phyloP scores from a whole-genome alignment of 2,329 filamentous ascomycete genomes.

The Ophiostoma australiae region DNA sequence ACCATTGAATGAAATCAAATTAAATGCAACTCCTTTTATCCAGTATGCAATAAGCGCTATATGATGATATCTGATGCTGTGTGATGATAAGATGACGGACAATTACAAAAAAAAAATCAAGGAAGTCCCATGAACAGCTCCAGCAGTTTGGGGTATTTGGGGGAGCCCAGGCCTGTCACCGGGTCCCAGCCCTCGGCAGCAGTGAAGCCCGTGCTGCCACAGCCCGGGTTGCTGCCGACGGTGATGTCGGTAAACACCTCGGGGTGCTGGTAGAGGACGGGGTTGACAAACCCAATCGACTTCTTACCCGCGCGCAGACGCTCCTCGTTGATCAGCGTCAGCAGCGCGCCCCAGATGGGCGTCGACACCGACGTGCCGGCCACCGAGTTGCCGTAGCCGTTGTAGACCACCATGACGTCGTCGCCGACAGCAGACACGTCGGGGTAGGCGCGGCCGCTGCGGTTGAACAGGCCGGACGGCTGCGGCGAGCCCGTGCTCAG shows the following conservation, averaged over 20 bases:
- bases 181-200: constrained; percentile 29
- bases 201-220: constrained; percentile 9
- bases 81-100: neutral
- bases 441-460: constrained; percentile 31
- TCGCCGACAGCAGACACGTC: constrained; percentile 32
- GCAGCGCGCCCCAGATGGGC: constrained; percentile 54
- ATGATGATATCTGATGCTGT: neutral
- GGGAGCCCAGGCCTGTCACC: constrained; percentile 22
- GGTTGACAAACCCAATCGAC: constrained; percentile 38
- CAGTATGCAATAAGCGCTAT: constrained; percentile 2
- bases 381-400: constrained; percentile 33
- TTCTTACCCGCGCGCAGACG: constrained; percentile 45
- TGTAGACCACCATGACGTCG: constrained; percentile 30
- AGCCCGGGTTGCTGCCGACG: constrained; percentile 34
- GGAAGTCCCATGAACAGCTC: constrained; percentile 16
- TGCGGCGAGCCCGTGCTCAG: constrained; percentile 19
- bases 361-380: constrained; percentile 53
- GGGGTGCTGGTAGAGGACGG: constrained; percentile 32
- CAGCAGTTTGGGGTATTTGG: constrained; percentile 16
- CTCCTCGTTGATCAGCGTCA: constrained; percentile 60
- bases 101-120: neutral
- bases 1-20: neutral
- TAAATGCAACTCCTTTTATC: constrained; percentile 9
- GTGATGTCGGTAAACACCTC: constrained; percentile 34
- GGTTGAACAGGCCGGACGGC: constrained; percentile 28